A percentile compares a stretch with the other conserved stretches of the same genome.
Conservation (phyloP, 2,329 filamentous ascomycete genomes). For the Aureobasidium sp. region DNA sequence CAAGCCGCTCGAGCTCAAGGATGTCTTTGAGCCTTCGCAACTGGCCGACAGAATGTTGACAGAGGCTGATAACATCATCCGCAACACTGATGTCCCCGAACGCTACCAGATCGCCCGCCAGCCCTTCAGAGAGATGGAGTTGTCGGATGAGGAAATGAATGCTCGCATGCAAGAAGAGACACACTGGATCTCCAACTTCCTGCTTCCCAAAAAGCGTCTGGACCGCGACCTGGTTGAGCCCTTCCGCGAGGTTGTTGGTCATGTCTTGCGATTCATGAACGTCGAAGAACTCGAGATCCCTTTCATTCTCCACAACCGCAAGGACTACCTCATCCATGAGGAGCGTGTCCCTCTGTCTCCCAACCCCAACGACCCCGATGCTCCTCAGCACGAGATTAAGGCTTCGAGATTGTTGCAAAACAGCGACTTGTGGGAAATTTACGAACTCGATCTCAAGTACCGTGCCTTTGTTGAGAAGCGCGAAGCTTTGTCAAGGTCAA, state of each 20-base stretch:
- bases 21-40: slow-evolving; percentile 96
- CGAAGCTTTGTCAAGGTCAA: slow-evolving; percentile 73
- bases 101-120: slow-evolving; percentile 88
- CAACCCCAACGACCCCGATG: slow-evolving; percentile 60
- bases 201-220: slow-evolving; percentile 78
- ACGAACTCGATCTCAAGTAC: slow-evolving; percentile 93
- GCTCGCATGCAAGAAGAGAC: slow-evolving; percentile 69
- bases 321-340: slow-evolving; percentile 92
- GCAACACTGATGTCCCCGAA: slow-evolving; percentile 83
- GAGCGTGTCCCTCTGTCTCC: slow-evolving; percentile 59
- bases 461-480: slow-evolving; percentile 88
- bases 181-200: slow-evolving; percentile 80
- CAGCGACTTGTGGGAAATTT: slow-evolving; percentile 88
- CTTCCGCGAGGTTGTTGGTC: slow-evolving; percentile 81
- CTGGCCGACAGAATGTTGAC: slow-evolving; percentile 90
- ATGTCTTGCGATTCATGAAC: slow-evolving; percentile 92
- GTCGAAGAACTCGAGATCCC: slow-evolving; percentile 92
- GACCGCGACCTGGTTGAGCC: slow-evolving; percentile 65
- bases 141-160: slow-evolving; percentile 67
- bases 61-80: slow-evolving; percentile 88
- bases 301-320: slow-evolving; percentile 96
- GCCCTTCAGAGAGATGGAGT: slow-evolving; percentile 68
- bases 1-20: slow-evolving; percentile 84
- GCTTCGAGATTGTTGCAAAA: slow-evolving; percentile 88
- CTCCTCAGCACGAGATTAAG: slow-evolving; percentile 62